Evolutionary conservation across 2,329 filamentous ascomycete species (phyloP), one percentile per base, ranked within the genome.

Genomic region (Curvularia sp.): DNA sequence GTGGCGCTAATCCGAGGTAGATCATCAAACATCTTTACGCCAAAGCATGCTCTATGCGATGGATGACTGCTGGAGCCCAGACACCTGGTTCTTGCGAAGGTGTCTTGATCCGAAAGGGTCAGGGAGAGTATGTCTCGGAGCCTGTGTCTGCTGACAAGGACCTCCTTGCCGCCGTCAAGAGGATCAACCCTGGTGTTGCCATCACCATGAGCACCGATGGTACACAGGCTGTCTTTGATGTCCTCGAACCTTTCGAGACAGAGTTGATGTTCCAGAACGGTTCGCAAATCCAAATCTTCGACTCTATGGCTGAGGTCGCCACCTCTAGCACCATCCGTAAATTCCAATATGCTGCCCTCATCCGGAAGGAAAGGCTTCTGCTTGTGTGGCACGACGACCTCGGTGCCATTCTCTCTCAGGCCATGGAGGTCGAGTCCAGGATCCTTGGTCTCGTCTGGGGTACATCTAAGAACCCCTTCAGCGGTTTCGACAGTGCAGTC

Each of bases 301-400:
- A 83, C 18, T 82, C 78, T 4, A 73, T 83, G 59, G 72, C 73
- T 3, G 76, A 78, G 15, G 75, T 80, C 39, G 74, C 75, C 3
- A 74, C 77, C 26, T 77, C 80, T 4, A 65, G 52, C 49, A 74
- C 89, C 2, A 83, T 90, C 58, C 92, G 91, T 55, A 93, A 92
- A 74, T 87, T 91, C 73, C 90, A 93, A 72, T 92, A 90, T 67
- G 90, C 90, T 5, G 90, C 91, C 15, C 92, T 93, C 70, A 84
- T 93, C 44, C 88, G 89, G 1, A 86, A 85, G 0, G 88, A 92
- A 63, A 86, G 86, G 5, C 80, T 93, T 3, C 79, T 93, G 1
- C 81, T 93, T 1, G 89, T 93, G 1, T 93, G 91, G 90, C 90
- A 93, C 61, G 90, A 93, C 66, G 89, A 93, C 54, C 85, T 90